Percentiles rank a stretch among this genome's conserved stretches.
Conservation (phyloP, 73 alveolate species). For the Stentor coeruleus region DNA sequence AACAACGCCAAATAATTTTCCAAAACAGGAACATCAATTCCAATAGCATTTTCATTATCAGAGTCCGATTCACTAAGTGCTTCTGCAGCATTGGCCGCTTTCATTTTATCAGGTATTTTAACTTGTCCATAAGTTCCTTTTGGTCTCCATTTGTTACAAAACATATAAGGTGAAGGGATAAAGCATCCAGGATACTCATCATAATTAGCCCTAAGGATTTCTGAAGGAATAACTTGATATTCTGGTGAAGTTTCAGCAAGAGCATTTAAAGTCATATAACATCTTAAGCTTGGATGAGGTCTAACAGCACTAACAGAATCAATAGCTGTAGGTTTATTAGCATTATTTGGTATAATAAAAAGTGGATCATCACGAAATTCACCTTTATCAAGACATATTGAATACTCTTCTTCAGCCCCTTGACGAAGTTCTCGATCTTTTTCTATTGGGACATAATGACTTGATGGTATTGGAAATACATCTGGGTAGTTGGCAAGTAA, state of each 20-base stretch:
- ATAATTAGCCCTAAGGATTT: not conserved
- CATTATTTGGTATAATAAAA: not conserved
- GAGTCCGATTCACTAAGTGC: slow-evolving; percentile 13
- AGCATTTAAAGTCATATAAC: not conserved
- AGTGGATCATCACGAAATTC: slow-evolving; percentile 17
- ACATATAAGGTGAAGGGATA: not conserved
- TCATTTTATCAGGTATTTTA: not conserved
- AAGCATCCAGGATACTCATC: slow-evolving; percentile 18
- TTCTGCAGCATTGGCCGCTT: not conserved
- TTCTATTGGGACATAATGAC: slow-evolving; percentile 46
- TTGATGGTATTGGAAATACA: slow-evolving; percentile 42
- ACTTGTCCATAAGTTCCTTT: not conserved
- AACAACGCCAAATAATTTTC: not conserved
- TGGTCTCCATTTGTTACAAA: slow-evolving; percentile 11
- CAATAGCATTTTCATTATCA: not conserved
- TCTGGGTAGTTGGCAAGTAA: slow-evolving; percentile 43
- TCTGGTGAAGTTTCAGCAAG: slow-evolving; percentile 25
- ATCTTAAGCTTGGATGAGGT: slow-evolving; percentile 28
- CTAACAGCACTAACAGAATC: slow-evolving; percentile 21
- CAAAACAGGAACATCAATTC: slow-evolving; percentile 5
- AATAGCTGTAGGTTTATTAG: slow-evolving; percentile 4
- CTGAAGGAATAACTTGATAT: not conserved
- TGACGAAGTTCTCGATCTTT: slow-evolving; percentile 22
- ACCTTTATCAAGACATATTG: not conserved
- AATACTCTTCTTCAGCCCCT: slow-evolving; percentile 33